Base-by-base conservation (phyloP, 805 yeast genomes). In the Yueomyces sinensis region DNA sequence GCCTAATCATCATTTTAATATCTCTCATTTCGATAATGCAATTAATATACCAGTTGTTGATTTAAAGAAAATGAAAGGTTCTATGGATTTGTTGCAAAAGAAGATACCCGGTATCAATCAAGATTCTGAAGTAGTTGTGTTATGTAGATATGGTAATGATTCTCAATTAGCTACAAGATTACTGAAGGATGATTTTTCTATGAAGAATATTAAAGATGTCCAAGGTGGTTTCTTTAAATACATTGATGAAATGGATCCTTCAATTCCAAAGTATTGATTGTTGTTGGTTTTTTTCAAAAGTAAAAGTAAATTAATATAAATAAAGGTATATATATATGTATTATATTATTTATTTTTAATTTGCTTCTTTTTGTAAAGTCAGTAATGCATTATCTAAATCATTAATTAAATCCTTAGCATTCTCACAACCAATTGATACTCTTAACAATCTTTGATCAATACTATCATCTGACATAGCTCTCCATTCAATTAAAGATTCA, bases 91-190 rank as follows among this genome's bases (percentile, higher is more conserved):
- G 30, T 34, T 56, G 29, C 38, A 42, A 33, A 31, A 44, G 2
- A 19, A 36, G 5, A 47, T 62, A n/a, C 60, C 60, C 1, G 29
- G 36, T 3, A 29, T 54, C 2, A 33, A 30, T 4, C 15, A 43
- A 14, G 41, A 43, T 4, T 49, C 53, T 24, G 59, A 58, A 4
- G 52, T 81, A 0, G 68, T 65, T 36, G 80, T 84, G 0, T 63
- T 89, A 15, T 91, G 98, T 56, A 66, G 96, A 23, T 76, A 66
- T 49, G 98, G 98, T 9, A 86, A 83, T 53, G 97, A 91, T 52
- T 87, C 97, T 0, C 86, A 82, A 47, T 54, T 74, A 14, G 93
- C 95, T 0, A 76, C 81, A 1, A 56, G 65, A 37, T 57, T 64
- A 30, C 54, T 87, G 31, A 62, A 67, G 33, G 71, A 70, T 17